A percentile compares a stretch with the other conserved stretches of the same genome.
These are phyloP conservation scores for Ophiostoma triangulosporum DNA, from an alignment of 2,329 filamentous ascomycete genomes.

Conservation along the genomic window DNA sequence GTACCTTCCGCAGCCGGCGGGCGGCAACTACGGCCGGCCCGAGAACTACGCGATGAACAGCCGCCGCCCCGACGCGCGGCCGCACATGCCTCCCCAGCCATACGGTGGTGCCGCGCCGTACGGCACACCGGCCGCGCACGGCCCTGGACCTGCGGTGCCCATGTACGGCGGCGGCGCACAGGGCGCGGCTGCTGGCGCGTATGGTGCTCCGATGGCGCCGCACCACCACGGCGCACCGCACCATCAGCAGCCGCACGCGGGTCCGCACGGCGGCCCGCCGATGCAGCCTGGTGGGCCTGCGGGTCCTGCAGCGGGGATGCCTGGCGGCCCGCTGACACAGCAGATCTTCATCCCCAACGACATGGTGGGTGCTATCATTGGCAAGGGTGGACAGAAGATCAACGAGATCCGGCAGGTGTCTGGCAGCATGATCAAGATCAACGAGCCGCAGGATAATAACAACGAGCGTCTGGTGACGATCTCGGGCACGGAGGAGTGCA, in stretches of 20 bases:
- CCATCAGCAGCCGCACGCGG: slow-evolving; percentile 56
- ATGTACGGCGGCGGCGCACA: slow-evolving; percentile 57
- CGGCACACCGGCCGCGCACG: slow-evolving; percentile 52
- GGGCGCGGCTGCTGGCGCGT: slow-evolving; percentile 52
- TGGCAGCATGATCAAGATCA: slow-evolving; percentile 98
- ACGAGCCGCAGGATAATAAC: slow-evolving; percentile 97
- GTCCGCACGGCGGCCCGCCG: slow-evolving; percentile 39
- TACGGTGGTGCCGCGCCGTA: slow-evolving; percentile 54
- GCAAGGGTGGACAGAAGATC: slow-evolving; percentile 97
- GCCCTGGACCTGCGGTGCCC: slow-evolving; percentile 44
- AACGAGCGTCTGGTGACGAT: slow-evolving; percentile 97
- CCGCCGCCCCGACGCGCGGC: slow-evolving; percentile 60
- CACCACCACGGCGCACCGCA: slow-evolving; percentile 53
- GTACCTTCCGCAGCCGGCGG: slow-evolving; percentile 84
- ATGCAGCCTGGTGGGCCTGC: slow-evolving; percentile 21
- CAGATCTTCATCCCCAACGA: slow-evolving; percentile 99
- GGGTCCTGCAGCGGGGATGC: slow-evolving; percentile 50
- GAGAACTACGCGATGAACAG: slow-evolving; percentile 54
- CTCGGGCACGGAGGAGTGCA: slow-evolving; percentile 94
- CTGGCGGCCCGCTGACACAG: slow-evolving; percentile 76
- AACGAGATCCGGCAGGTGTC: slow-evolving; percentile 96
- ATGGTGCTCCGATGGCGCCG: slow-evolving; percentile 64
- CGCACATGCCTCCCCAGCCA: slow-evolving; percentile 59
- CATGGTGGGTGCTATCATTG: slow-evolving; percentile 98
- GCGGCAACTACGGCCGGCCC: slow-evolving; percentile 81